These are phyloP conservation scores for Plectosphaerella sp. DNA, from an alignment of 2,329 filamentous ascomycete genomes.

Conservation along the genomic window DNA sequence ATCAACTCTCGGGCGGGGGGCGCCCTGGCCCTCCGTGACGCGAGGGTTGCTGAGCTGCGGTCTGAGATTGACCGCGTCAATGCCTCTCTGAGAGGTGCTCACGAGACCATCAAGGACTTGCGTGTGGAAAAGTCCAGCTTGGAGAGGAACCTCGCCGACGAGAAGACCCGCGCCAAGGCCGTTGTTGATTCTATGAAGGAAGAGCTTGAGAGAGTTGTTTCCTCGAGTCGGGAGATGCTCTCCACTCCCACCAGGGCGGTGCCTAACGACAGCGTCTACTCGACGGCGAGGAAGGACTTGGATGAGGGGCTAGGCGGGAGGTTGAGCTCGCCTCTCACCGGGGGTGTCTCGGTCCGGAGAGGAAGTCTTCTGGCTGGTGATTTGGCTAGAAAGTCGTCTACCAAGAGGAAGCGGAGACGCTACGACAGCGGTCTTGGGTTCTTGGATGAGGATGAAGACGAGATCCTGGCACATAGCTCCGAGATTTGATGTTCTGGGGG, in stretches of 20 bases:
- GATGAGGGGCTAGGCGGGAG: constrained; percentile 5
- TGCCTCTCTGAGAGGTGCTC: constrained; percentile 37
- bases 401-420: constrained; percentile 37
- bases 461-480: constrained; percentile 15
- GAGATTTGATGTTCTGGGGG: background rate
- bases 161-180: constrained; percentile 32
- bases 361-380: constrained; percentile 19
- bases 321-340: constrained; percentile 10
- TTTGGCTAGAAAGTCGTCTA: constrained; percentile 20
- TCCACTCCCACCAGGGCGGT: constrained; percentile 19
- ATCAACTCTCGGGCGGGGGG: constrained; percentile 38
- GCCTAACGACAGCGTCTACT: background rate
- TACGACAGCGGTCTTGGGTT: constrained; percentile 53
- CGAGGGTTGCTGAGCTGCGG: constrained; percentile 42
- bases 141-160: constrained; percentile 27
- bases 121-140: constrained; percentile 41
- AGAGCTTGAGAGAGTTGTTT: constrained; percentile 44
- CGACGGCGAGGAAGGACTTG: background rate
- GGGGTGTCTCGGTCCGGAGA: constrained; percentile 11
- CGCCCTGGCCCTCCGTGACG: constrained; percentile 46
- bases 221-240: constrained; percentile 41
- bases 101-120: constrained; percentile 39
- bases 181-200: constrained; percentile 46
- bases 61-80: constrained; percentile 44
- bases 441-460: constrained; percentile 47